Conservation (phyloP, 768 basidiomycete genomes). For the Tubosaeta sp. region DNA sequence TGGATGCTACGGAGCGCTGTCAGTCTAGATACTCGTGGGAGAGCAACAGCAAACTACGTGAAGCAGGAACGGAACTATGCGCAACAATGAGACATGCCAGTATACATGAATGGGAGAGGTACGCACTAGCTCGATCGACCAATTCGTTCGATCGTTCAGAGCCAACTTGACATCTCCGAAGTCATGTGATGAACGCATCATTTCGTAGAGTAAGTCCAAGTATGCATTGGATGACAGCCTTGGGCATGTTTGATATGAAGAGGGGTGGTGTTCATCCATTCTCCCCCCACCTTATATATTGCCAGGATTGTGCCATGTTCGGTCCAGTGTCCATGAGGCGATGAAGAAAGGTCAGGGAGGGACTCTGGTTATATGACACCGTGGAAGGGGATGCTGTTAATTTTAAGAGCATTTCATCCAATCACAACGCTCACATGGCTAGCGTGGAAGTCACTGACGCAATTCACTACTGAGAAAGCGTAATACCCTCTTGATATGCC, state of each 20-base stretch:
- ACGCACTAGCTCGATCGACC: conserved; percentile 21
- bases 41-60: neutral
- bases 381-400: too few species aligned
- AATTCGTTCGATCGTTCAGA: conserved; percentile 13
- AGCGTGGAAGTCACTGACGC: too few species aligned
- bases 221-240: neutral
- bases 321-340: too few species aligned
- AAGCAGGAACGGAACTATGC: neutral
- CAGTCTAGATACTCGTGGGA: neutral
- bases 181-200: conserved; percentile 14
- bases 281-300: too few species aligned
- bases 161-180: conserved; percentile 18
- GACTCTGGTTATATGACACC: too few species aligned
- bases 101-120: neutral
- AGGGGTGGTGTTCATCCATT: too few species aligned
- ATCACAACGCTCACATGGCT: too few species aligned
- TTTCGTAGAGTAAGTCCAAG: neutral
- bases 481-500: too few species aligned
- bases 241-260: conserved; percentile 10
- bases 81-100: neutral
- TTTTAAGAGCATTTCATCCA: too few species aligned
- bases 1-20: conserved; percentile 16
- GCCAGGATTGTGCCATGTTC: too few species aligned
- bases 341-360: too few species aligned
- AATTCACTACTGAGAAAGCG: too few species aligned